Conservation (phyloP, 495 filamentous ascomycete genomes). For the Oleoguttula mirabilis region DNA sequence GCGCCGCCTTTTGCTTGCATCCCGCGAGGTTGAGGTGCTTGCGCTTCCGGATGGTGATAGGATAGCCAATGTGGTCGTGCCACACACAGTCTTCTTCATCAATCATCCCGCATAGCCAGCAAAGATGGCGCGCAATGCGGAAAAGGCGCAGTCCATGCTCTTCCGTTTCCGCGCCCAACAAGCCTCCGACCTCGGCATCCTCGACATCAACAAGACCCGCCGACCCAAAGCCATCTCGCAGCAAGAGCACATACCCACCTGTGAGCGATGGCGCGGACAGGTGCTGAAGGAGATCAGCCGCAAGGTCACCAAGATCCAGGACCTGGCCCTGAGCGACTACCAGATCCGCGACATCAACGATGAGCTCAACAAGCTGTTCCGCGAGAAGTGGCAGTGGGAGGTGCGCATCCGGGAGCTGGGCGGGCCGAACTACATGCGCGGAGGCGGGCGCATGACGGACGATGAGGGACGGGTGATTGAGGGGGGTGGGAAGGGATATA, state of each 20-base stretch:
- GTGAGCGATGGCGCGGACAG: constrained; percentile 97
- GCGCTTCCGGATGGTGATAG: no score
- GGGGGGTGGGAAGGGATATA: constrained; percentile 79
- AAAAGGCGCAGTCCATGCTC: constrained; percentile 99
- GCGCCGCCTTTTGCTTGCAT: no score
- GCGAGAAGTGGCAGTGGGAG: constrained; percentile 98
- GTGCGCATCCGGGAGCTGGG: constrained; percentile 87
- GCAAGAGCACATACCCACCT: constrained; percentile 68
- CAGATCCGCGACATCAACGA: constrained; percentile 97
- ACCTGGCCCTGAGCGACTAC: constrained; percentile 74
- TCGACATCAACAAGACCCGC: constrained; percentile 80
- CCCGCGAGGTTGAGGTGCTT: no score
- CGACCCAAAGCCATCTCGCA: constrained; percentile 82
- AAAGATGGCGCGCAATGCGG: constrained; percentile 77
- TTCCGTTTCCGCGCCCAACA: constrained; percentile 98
- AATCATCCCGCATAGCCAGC: no score
- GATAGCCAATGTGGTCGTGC: no score
- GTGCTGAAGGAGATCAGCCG: constrained; percentile 94
- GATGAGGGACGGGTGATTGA: constrained; percentile 85
- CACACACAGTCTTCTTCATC: no score
- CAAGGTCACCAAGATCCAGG: constrained; percentile 92
- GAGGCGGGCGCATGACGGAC: constrained; percentile 69
- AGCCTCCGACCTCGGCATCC: constrained; percentile 89
- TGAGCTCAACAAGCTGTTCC: constrained; percentile 98
- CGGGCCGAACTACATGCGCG: constrained; percentile 97